These are phyloP conservation scores for Dichotomopilus funicola DNA, from an alignment of 2,329 filamentous ascomycete genomes.

Conservation along the genomic window DNA sequence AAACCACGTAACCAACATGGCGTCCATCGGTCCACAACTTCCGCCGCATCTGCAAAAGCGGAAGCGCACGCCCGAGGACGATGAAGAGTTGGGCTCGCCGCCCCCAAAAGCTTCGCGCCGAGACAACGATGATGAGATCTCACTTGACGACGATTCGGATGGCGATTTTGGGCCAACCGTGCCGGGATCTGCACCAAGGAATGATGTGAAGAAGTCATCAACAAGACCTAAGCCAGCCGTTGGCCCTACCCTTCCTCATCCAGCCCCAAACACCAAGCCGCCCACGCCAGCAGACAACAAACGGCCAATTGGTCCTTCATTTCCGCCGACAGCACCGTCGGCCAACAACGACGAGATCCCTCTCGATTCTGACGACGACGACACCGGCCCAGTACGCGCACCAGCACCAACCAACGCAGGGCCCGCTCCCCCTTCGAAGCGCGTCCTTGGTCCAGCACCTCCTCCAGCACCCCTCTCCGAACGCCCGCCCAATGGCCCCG, in stretches of 20 bases:
- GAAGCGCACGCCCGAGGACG: slow-evolving; percentile 47
- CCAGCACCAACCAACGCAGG: slow-evolving; percentile 18
- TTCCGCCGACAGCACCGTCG: slow-evolving; percentile 20
- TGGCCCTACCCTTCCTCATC: slow-evolving; percentile 25
- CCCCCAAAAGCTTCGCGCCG: slow-evolving; percentile 43
- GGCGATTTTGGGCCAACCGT: slow-evolving; percentile 38
- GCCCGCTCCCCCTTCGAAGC: slow-evolving; percentile 21
- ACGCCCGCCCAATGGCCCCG: slow-evolving; percentile 29
- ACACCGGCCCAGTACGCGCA: slow-evolving; percentile 31
- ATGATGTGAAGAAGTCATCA: background rate
- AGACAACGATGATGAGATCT: slow-evolving; percentile 45
- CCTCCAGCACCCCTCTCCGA: slow-evolving; percentile 37
- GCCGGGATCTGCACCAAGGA: slow-evolving; percentile 15
- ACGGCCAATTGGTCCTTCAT: slow-evolving; percentile 16
- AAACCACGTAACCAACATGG: slow-evolving; percentile 40
- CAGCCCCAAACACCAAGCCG: slow-evolving; percentile 7
- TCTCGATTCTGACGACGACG: slow-evolving; percentile 33
- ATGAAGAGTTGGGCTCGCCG: slow-evolving; percentile 33
- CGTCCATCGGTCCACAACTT: slow-evolving; percentile 63
- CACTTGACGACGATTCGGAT: slow-evolving; percentile 37
- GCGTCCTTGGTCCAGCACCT: slow-evolving; percentile 37
- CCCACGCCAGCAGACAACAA: background rate
- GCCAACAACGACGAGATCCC: slow-evolving; percentile 37
- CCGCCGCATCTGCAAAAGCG: slow-evolving; percentile 61
- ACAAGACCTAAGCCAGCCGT: slow-evolving; percentile 17